These are phyloP conservation scores for Penicillium taxi DNA, from an alignment of 495 filamentous ascomycete species.

Conservation along the genomic window DNA sequence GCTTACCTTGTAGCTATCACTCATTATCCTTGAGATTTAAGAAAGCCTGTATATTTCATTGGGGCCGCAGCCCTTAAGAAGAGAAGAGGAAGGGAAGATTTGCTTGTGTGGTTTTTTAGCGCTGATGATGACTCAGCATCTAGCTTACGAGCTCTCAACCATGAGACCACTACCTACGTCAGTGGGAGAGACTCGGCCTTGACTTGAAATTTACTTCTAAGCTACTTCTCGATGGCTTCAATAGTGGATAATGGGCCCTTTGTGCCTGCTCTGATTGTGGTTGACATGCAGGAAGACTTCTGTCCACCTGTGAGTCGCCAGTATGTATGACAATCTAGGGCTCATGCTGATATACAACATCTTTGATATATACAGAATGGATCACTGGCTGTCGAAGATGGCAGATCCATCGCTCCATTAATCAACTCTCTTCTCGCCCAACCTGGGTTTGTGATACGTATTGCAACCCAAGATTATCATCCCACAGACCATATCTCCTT, in stretches of 20 bases:
- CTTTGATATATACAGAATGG: constrained; percentile 51
- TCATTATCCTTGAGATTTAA: too few species aligned
- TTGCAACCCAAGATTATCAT: constrained; percentile 89
- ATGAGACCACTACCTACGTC: background rate
- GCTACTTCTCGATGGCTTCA: too few species aligned
- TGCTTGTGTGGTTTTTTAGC: constrained; percentile 15
- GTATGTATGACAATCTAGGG: constrained; percentile 2
- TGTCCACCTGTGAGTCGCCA: constrained; percentile 63
- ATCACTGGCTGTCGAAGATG: constrained; percentile 66
- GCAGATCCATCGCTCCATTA: constrained; percentile 55
- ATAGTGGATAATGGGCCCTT: constrained; percentile 4
- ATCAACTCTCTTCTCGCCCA: constrained; percentile 71
- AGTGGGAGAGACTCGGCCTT: too few species aligned
- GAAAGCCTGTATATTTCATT: constrained; percentile 5
- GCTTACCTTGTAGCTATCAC: constrained; percentile 32
- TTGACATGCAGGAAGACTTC: constrained; percentile 96
- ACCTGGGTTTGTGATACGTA: constrained; percentile 57
- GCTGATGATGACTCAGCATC: constrained; percentile 23
- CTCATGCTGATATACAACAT: constrained; percentile 10
- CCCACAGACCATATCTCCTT: constrained; percentile 84
- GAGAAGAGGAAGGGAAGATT: constrained; percentile 12
- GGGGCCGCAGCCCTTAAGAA: constrained; percentile 36
- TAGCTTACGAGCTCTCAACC: background rate
- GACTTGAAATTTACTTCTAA: too few species aligned
- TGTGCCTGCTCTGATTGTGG: constrained; percentile 54